Conservation (phyloP, 306 rosid species). For the Luffa aegyptiaca region DNA sequence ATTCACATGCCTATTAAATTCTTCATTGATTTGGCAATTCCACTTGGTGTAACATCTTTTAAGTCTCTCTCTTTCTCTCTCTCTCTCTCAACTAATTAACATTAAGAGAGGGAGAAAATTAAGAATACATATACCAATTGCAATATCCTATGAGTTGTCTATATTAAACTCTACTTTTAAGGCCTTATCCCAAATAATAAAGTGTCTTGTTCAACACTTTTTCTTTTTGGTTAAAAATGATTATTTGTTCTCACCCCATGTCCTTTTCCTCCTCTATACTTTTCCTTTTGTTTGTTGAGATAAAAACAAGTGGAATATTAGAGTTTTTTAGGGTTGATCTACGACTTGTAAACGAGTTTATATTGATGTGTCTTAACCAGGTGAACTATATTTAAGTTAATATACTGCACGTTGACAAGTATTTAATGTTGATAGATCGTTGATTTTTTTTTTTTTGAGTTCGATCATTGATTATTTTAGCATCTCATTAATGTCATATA, state of each 20-base stretch:
- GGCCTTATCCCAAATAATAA: neutral
- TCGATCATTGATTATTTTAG: neutral
- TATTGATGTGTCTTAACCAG: no score
- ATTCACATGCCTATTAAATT: slow-evolving; percentile 6
- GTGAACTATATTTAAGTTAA: no score
- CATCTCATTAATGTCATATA: no score
- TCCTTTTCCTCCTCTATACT: neutral
- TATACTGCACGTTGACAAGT: no score
- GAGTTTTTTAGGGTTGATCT: no score
- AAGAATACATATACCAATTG: neutral
- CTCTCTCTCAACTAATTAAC: neutral
- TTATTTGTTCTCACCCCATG: neutral
- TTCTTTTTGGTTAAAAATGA: no score
- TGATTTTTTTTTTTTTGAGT: no score
- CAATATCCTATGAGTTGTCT: neutral
- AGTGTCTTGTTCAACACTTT: no score
- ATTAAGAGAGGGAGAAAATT: neutral
- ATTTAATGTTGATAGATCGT: neutral
- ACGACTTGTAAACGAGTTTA: no score
- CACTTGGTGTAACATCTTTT: neutral
- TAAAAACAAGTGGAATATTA: no score
- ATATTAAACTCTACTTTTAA: neutral
- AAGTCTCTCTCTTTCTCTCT: neutral
- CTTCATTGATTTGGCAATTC: slow-evolving; percentile 5
- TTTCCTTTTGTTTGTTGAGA: no score